Conservation (phyloP, 2,329 filamentous ascomycete genomes). For the Coleophoma eucalyptorum region DNA sequence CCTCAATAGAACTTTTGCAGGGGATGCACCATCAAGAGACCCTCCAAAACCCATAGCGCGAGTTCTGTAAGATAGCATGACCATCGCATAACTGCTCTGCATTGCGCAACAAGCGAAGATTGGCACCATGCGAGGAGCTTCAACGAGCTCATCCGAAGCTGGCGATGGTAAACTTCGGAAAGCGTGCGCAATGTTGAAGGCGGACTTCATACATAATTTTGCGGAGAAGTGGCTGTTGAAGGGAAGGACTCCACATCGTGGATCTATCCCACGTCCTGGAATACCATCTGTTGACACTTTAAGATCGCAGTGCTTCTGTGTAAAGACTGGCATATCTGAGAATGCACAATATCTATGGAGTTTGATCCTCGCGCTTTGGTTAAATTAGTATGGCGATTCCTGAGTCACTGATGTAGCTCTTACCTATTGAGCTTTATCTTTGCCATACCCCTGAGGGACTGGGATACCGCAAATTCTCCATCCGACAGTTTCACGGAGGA, state of each 20-base stretch:
- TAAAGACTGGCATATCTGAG: slow-evolving; percentile 44
- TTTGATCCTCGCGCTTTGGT: slow-evolving; percentile 43
- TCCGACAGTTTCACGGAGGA: slow-evolving; percentile 29
- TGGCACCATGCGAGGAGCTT: slow-evolving; percentile 25
- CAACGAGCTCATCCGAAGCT: not conserved
- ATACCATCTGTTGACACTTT: slow-evolving; percentile 23
- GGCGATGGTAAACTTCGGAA: slow-evolving; percentile 44
- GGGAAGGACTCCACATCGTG: slow-evolving; percentile 30
- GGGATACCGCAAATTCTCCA: slow-evolving; percentile 36
- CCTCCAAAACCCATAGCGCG: slow-evolving; percentile 13
- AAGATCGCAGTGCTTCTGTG: slow-evolving; percentile 45
- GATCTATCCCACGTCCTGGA: slow-evolving; percentile 26
- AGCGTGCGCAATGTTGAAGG: slow-evolving; percentile 41
- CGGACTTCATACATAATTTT: slow-evolving; percentile 44
- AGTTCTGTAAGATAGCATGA: slow-evolving; percentile 25
- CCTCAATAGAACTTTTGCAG: slow-evolving; percentile 10
- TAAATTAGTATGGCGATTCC: not conserved
- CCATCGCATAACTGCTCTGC: slow-evolving; percentile 28
- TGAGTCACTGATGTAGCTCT: not conserved
- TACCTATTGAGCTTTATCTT: slow-evolving; percentile 46
- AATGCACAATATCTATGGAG: slow-evolving; percentile 49
- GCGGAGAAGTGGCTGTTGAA: slow-evolving; percentile 43
- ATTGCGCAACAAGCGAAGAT: slow-evolving; percentile 31
- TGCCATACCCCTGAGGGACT: slow-evolving; percentile 41
- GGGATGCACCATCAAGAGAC: not conserved